phyloP scores from a whole-genome alignment of 805 yeast species.

The Debaryomyces prosopidis region DNA sequence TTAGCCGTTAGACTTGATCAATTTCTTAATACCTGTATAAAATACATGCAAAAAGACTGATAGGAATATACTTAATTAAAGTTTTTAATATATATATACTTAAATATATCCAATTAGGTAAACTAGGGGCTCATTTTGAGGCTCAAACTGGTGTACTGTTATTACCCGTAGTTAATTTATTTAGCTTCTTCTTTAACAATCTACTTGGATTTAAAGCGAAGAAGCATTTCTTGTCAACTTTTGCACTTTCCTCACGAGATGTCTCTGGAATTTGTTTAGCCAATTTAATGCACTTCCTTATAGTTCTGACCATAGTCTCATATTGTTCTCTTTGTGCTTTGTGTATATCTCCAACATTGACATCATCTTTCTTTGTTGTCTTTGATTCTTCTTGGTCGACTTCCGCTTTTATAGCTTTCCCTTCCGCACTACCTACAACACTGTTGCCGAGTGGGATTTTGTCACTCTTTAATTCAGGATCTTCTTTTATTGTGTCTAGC shows the following conservation, averaged over 20 bases:
- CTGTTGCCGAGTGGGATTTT: neutral
- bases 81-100: constrained; percentile 3
- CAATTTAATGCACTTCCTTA: constrained; percentile 49
- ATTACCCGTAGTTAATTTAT: constrained; percentile 15
- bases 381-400: constrained; percentile 16
- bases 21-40: neutral
- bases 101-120: neutral
- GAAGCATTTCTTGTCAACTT: constrained; percentile 63
- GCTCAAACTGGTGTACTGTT: neutral
- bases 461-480: constrained; percentile 6
- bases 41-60: neutral
- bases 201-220: constrained; percentile 61
- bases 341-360: constrained; percentile 5
- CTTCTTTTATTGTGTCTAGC: constrained; percentile 11
- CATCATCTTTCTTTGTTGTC: constrained; percentile 3
- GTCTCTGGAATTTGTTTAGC: constrained; percentile 48
- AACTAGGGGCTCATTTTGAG: neutral
- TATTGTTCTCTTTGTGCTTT: constrained; percentile 28
- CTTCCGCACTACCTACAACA: constrained; percentile 10
- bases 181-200: constrained; percentile 46
- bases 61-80: neutral
- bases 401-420: constrained; percentile 4
- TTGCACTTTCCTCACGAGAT: constrained; percentile 59
- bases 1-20: constrained; percentile 45
- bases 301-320: constrained; percentile 44